Evolutionary conservation across 2,329 filamentous ascomycete species (phyloP), one percentile per base, ranked within the genome.

Genomic region (Aspergillus tamarii): DNA sequence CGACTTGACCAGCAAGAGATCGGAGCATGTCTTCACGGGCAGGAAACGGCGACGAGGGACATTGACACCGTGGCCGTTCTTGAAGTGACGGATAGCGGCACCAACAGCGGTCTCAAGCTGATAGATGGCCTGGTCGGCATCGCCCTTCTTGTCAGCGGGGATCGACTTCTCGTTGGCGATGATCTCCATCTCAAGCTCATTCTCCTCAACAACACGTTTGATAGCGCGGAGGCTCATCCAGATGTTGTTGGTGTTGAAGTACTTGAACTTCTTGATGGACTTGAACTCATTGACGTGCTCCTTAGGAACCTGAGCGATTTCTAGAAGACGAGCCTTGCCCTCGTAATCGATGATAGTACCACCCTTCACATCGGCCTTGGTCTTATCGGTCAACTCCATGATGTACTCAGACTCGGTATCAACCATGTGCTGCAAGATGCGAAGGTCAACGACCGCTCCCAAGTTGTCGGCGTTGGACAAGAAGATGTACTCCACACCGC

Each of bases 241-340:
- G 84, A 99, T 97, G 88, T 99, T 99, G 91, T 99, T 99, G 83
- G 95, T 99, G 89, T 99, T 99, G 91, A 99, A 99, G 89, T 99
- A 99, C 88, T 96, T 97, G 91, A 99, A 99, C 88, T 99, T 99
- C 91, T 99, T 99, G 87, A 99, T 99, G 56, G 94, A 97, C 90
- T 99, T 99, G 92, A 99, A 99, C 85, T 99, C 95, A 84, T 99
- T 98, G 80, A 95, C 92, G 84, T 99, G 95, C 86, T 99, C 93
- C 89, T 98, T 99, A 83, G 95, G 95, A 41, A 99, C 95, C 86
- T 99, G 95, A 16, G 95, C 95, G 75, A 99, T 97, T 85, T 99
- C 95, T 59, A 99, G 91, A 71, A 99, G 91, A 77, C 95, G 94
- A 72, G 96, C 94, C 63, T 92, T 94, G 76, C 94, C 94, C 80